Percentiles rank a stretch among this genome's conserved stretches.
These are phyloP conservation scores for Blastocystis sp. DNA, from an alignment of 352 stramenopile genomes.

Conservation along the genomic window DNA sequence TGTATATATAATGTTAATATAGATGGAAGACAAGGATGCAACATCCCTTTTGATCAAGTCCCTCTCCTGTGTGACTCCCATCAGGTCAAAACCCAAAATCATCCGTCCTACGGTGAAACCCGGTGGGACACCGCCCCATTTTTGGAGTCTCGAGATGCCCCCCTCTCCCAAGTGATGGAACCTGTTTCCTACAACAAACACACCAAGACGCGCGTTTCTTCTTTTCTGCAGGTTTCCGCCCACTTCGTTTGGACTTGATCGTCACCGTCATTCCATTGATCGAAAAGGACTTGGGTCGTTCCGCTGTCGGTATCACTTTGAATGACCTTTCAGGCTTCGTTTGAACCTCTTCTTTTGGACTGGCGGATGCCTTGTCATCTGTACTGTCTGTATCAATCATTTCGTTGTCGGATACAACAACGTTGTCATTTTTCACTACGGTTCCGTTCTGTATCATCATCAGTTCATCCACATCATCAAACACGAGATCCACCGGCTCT, in stretches of 20 bases:
- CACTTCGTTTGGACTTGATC: not conserved
- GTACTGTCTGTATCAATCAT: constrained; percentile 9
- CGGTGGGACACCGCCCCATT: not conserved
- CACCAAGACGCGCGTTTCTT: not conserved
- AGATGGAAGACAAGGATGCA: not conserved
- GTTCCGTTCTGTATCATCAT: not conserved
- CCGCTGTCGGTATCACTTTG: not conserved
- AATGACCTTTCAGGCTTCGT: not conserved
- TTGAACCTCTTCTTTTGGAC: not conserved
- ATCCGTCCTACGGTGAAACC: not conserved
- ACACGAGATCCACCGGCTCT: not conserved
- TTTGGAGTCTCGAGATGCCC: constrained; percentile 4
- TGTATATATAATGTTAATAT: too few species aligned
- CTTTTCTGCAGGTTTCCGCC: not conserved
- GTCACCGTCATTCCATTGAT: constrained; percentile 18
- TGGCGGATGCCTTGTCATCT: not conserved
- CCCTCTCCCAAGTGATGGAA: not conserved
- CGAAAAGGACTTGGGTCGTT: not conserved
- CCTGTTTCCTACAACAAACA: not conserved
- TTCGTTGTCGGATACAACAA: not conserved
- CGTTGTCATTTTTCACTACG: not conserved
- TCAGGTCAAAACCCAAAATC: not conserved
- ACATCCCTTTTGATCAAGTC: not conserved
- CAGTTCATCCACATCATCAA: not conserved
- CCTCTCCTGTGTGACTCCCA: not conserved